Evolutionary conservation across 129 eudicot genomes (phyloP).

Genomic region (Tanacetum coccineum): DNA sequence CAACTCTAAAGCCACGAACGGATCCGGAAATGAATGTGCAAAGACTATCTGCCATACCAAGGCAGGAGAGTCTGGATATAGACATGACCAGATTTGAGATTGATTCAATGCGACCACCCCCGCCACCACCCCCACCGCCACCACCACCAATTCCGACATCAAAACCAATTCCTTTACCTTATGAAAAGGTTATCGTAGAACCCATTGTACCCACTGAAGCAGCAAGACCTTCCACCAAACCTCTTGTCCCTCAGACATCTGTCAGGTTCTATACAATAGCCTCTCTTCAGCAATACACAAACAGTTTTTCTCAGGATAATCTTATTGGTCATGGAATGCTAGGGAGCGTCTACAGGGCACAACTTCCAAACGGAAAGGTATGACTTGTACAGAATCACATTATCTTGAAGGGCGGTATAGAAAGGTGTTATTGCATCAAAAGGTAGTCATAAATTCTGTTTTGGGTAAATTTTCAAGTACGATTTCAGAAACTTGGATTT

Average conservation of each 20-base stretch:
- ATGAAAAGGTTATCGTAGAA: conserved; percentile 58
- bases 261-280: conserved; percentile 78
- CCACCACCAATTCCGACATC: conserved; percentile 40
- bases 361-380: conserved; percentile 89
- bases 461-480: too few species aligned
- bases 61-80: conserved; percentile 37
- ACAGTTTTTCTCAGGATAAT: conserved; percentile 91
- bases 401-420: too few species aligned
- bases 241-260: conserved; percentile 47
- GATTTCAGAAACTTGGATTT: too few species aligned
- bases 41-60: conserved; percentile 43
- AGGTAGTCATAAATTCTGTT: too few species aligned
- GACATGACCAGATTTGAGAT: conserved; percentile 70
- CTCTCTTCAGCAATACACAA: conserved; percentile 88
- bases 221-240: conserved; percentile 40
- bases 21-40: conserved; percentile 40
- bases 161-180: conserved; percentile 35
- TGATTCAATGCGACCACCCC: conserved; percentile 60
- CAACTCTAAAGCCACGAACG: conserved; percentile 38
- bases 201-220: conserved; percentile 43
- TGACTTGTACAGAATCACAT: not conserved
- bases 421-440: too few species aligned
- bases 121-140: conserved; percentile 58
- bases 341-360: conserved; percentile 89
- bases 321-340: conserved; percentile 80